Conservation (phyloP, 2,329 filamentous ascomycete species). For the Verticillium alfalfae region DNA sequence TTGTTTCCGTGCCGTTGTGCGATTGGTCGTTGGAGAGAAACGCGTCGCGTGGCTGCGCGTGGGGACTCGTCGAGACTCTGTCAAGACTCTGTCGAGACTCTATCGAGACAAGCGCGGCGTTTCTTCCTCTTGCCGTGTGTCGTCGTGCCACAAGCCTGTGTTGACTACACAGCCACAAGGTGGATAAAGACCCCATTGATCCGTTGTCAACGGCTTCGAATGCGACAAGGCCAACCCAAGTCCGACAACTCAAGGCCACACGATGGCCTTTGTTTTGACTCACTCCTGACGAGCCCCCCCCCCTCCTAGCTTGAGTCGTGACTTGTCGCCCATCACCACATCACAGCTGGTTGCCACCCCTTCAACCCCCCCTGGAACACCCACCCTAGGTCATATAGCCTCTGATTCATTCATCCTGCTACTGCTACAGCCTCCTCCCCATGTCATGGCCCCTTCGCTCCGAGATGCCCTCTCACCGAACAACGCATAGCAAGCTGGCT, state of each 20-base stretch:
- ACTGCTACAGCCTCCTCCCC: not conserved
- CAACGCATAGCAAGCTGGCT: not conserved
- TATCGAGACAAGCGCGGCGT: not conserved
- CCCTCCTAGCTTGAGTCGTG: not conserved
- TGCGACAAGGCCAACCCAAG: too few relatives aligned
- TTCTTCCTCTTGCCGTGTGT: not conserved
- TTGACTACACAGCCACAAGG: not conserved
- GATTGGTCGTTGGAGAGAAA: not conserved
- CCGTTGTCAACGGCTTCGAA: too few relatives aligned
- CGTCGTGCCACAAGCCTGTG: not conserved
- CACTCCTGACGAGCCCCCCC: not conserved
- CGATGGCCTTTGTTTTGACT: not conserved
- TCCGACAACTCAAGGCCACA: not conserved
- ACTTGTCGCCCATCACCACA: not conserved
- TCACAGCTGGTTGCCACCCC: not conserved
- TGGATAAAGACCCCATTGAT: too few relatives aligned
- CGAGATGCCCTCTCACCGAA: not conserved
- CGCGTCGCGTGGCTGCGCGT: not conserved
- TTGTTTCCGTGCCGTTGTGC: not conserved
- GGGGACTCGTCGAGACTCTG: not conserved
- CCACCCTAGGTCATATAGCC: not conserved
- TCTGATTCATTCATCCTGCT: not conserved
- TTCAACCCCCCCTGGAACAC: not conserved
- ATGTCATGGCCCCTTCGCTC: not conserved
- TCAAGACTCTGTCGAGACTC: not conserved